Evolutionary conservation across 108 stramenopile species (phyloP), one percentile per base, ranked within the genome.

Genomic region (Pelagomonas calceolata): DNA sequence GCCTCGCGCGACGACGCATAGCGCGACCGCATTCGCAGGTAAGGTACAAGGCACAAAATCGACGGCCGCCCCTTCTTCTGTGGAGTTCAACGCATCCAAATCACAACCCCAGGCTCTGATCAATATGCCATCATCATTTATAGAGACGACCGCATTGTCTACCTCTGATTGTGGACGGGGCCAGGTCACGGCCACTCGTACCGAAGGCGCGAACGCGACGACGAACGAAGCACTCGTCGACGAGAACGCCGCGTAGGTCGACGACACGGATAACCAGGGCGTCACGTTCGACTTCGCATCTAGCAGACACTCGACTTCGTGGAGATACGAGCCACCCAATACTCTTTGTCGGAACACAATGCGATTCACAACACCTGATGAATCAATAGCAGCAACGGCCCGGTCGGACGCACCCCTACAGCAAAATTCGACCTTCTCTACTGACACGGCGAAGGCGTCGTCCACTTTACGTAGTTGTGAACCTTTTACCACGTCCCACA

Each of bases 401-500:
- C 83, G 51, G 43, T 76, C 76, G 46, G 64, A n/a, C n/a, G n/a
- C n/a, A n/a, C n/a, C 70, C 32, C 69, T 51, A 32, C 73, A 65
- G 17, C 84, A 72, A 67, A 90, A 85, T 17, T 88, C 79, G 5
- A 88, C 83, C 9, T 75, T 66, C n/a, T 85, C 76, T 15, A 92
- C 85, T 29, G 91, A 85, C 4, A 85, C 85, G 43, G 79, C 75
- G 71, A 82, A 79, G 16, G 82, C 66, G 39, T 43, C 88, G 63
- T 66, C 32, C 65, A 84, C 76, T 30, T 66, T 74, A 37, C 82
- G 79, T 18, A 89, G 83, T 0, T 83, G 74, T 0, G 74, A 51
- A 34, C 88, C 88, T 65, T 82, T 81, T 15, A 94, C 86, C 9
- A 82, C 79, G 79, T 94, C 93, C 92, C 92, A 94, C 32, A 94